Evolutionary conservation across 179 eudicot genomes (phyloP), one percentile per base, ranked within the genome.

Genomic region (Camellia oleifera): DNA sequence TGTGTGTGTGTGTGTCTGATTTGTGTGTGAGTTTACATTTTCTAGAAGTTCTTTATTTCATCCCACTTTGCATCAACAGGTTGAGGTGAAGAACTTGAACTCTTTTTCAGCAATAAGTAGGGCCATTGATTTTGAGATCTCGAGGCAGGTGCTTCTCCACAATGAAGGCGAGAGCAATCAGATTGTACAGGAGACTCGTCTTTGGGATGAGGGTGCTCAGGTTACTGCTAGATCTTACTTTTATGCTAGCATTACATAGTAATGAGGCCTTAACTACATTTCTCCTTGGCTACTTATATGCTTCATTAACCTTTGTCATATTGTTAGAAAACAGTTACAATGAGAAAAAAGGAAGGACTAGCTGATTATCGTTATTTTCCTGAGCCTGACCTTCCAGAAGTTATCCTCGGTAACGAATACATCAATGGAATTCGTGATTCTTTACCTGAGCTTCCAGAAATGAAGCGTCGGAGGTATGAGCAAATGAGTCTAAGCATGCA

Each of bases 121-220:
- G 85, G 97, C 98, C 80, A 95, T 95, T 80, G 98, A 93, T 84
- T 95, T 88, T 81, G 98, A 95, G 88, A 93, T 95, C 54, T 79
- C 84, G 56, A 90, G 98, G 83, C 98, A 93, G 82, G 95, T 80
- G 44, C 86, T 84, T 67, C 97, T 95, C 54, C 88, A 90, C 82
- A 86, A 70, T 72, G 91, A 95, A 88, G 97, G 97, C 80, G 83
- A 88, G 78, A 82, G 78, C 66, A 88, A 91, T 83, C 85, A 91
- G 81, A 92, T 95, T 81, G 95, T 92, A 75, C 98, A 91, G 98
- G 98, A 95, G 84, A 95, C 98, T 80, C 98, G 98, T 83, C 94
- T 90, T 56, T 95, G 98, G 98, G 98, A 95, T 63, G 98, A 95
- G 75, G 98, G 97, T 52, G 86, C 94, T 82, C 98, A 20, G 97